Base-by-base conservation (phyloP, 148 eudicot species). In the Rhododendron kiyosumense region DNA sequence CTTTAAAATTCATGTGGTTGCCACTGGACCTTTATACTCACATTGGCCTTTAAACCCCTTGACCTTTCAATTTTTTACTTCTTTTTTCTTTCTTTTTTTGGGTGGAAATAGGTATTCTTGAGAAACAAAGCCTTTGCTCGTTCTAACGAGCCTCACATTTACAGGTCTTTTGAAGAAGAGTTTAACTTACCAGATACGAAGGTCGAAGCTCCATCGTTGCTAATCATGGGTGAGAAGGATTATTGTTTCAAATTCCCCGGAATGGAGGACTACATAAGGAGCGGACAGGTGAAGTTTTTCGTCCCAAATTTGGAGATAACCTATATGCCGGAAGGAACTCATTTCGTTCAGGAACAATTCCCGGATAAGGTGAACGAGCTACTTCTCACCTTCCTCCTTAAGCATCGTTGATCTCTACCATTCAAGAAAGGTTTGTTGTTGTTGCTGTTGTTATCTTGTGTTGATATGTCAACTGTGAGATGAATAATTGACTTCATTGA, bases 291-390 rank as follows among this genome's bases (percentile, higher is more conserved):
- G 83, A 90, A 88, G 34, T 7, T n/a, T 22, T 86, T 73, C 41
- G 88, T 81, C 20, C 88, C 90, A 0, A 80, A 88, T 78, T 82
- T 88, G 86, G 90, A 90, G 87, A 86, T 81, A 30, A 54, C 6
- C 10, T 90, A 49, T 71, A 20, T 90, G 84, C 86, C 90, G 0
- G 91, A 90, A 86, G 91, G 90, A 45, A 51, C 81, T 18, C 91
- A 90, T 85, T 90, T 90, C 20, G 87, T 88, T 81, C 90, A 86
- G 32, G 91, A 90, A 78, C 91, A 90, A 45, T 88, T 88, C n/a
- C 91, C 91, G 4, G 85, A 90, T 52, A 83, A 84, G 74, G 85
- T 88, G 51, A 90, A 86, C 59, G 78, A 82, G 51, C 85, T 86
- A 20, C 71, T 90, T 57, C 88, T 90, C 51, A 17, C 79, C 49